A percentile compares a stretch with the other conserved stretches of the same genome.
phyloP scores from a whole-genome alignment of 108 stramenopile species.

The Aurantiochytrium sp. region DNA sequence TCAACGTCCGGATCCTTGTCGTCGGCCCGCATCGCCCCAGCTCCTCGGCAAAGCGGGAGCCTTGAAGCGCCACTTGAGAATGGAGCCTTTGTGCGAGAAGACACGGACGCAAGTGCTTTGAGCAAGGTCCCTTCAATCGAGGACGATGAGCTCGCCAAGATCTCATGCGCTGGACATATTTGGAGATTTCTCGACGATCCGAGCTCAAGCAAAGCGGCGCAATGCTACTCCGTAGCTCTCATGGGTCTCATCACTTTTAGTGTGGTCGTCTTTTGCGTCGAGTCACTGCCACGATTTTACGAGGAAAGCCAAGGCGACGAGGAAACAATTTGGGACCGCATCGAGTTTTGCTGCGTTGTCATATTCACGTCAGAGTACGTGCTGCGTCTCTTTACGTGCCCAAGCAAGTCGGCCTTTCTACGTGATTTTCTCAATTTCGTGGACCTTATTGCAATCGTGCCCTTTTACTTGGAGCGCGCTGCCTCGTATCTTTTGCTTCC shows the following conservation, averaged over 20 bases:
- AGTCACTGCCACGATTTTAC: background rate
- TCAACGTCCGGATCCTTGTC: no score
- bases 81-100: no score
- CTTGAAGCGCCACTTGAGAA: no score
- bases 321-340: background rate
- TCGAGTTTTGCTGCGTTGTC: conserved; percentile 23
- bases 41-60: no score
- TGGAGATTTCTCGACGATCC: conserved; percentile 17
- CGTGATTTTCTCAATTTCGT: conserved; percentile 17
- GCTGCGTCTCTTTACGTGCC: background rate
- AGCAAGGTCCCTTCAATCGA: background rate
- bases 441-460: conserved; percentile 32
- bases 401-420: background rate
- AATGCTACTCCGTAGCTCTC: background rate
- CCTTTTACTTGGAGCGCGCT: conserved; percentile 24
- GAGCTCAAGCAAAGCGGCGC: background rate
- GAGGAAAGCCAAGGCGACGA: background rate
- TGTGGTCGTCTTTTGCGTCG: background rate
- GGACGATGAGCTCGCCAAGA: background rate
- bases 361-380: conserved; percentile 27
- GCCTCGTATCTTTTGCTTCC: background rate
- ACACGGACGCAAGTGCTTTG: no score
- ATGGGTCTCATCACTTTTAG: background rate
- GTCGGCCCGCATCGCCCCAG: no score
- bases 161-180: background rate